A percentile compares a stretch with the other conserved stretches of the same genome.
Conservation (phyloP, 2,329 filamentous ascomycete species). For the Eurotiales sp. region DNA sequence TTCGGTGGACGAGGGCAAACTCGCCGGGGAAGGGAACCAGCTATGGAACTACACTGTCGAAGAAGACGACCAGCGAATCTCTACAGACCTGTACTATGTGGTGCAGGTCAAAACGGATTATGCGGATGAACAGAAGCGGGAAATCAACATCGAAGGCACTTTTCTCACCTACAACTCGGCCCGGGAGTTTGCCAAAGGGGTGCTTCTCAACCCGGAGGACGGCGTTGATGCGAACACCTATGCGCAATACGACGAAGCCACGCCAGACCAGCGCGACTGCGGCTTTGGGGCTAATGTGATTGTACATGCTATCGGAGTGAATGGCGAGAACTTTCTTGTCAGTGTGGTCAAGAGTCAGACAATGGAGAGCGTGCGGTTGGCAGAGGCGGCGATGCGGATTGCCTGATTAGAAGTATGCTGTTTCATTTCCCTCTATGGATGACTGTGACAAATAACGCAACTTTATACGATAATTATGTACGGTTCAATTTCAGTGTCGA, state of each 20-base stretch:
- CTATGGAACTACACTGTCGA: constrained; percentile 9
- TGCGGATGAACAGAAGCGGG: constrained; percentile 19
- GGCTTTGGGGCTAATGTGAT: constrained; percentile 30
- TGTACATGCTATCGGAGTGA: constrained; percentile 24
- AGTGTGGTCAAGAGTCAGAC: constrained; percentile 26
- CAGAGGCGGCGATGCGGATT: constrained; percentile 18
- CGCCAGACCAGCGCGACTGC: constrained; percentile 22
- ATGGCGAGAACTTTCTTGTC: constrained; percentile 26
- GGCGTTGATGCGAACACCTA: constrained; percentile 23
- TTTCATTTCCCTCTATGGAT: too few species aligned
- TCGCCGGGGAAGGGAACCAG: background rate
- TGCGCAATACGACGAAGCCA: constrained; percentile 25
- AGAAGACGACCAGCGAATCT: constrained; percentile 22
- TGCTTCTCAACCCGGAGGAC: constrained; percentile 20
- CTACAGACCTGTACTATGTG: constrained; percentile 25
- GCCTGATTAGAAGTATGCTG: too few species aligned
- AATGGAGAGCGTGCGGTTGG: constrained; percentile 24
- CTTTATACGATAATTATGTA: too few species aligned
- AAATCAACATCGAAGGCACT: constrained; percentile 22
- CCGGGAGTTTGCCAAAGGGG: constrained; percentile 20
- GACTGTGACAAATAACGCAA: too few species aligned
- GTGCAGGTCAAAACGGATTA: constrained; percentile 24
- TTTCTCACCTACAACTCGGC: constrained; percentile 24
- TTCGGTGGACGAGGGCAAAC: background rate
- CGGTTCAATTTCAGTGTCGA: too few species aligned